Conservation (phyloP, 441 rosid species). For the Pelargonium cotyledonis region DNA sequence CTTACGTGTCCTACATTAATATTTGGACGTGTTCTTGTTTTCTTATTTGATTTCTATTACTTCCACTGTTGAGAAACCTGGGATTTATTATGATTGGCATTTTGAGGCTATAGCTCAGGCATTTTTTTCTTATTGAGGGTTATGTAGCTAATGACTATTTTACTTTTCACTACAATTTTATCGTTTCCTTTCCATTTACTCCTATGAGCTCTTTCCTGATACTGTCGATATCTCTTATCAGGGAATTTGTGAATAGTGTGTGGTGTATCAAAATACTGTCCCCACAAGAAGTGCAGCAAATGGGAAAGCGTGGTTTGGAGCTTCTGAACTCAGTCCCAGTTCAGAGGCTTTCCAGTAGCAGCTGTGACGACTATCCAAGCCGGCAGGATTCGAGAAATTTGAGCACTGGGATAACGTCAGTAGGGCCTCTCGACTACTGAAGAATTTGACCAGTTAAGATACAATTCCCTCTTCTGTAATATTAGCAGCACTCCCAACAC, state of each 20-base stretch:
- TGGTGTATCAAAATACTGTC: conserved; percentile 97
- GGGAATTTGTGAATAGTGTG: conserved; percentile 97
- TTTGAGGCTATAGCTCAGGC: too few species aligned
- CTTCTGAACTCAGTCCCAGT: conserved; percentile 70
- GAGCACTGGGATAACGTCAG: conserved; percentile 70
- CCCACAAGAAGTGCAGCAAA: conserved; percentile 89
- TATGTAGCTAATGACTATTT: neutral
- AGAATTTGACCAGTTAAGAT: conserved; percentile 31
- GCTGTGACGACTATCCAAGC: conserved; percentile 66
- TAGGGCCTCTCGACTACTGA: conserved; percentile 79
- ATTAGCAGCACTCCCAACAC: conserved; percentile 26
- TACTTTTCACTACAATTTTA: too few species aligned
- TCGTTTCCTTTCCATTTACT: neutral
- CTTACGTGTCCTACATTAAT: too few species aligned
- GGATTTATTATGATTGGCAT: too few species aligned
- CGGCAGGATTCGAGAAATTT: conserved; percentile 73
- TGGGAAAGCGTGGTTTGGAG: conserved; percentile 86
- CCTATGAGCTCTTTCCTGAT: conserved; percentile 12
- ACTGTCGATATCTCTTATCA: conserved; percentile 25
- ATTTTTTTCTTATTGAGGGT: conserved; percentile 13
- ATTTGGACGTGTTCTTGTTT: too few species aligned
- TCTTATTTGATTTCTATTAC: neutral
- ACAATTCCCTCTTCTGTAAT: conserved; percentile 29
- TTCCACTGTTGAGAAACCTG: neutral
- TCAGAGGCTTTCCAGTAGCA: conserved; percentile 67